Evolutionary conservation across 192 early-diverging fungal species (phyloP), one percentile per base, ranked within the genome.

Genomic region (Backusella tarrabulga): DNA sequence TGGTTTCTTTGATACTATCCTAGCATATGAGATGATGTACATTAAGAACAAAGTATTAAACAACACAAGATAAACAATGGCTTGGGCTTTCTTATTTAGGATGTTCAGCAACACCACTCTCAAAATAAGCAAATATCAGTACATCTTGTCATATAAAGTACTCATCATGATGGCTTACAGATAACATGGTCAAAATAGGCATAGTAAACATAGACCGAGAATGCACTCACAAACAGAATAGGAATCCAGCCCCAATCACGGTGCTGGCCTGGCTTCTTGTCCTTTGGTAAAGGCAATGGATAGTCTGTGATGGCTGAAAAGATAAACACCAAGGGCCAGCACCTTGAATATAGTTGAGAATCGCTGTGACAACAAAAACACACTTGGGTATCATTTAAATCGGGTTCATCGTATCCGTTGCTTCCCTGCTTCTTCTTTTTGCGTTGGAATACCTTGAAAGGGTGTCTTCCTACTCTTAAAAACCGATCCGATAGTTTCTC

Each of bases 11-110:
- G 71, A 73, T 23, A 89, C 73, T 40, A 84, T 83, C 41, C 86
- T 76, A 7, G 72, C 68, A 40, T 89, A 89, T 2, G 86, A 86
- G 19, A 81, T 67, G 32, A 83, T 75, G 17, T 81, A 79, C 46
- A 89, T 71, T 8, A 80, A 14, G 11, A 84, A 72, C 4, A 84
- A 50, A n/a, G 80, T 73, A 60, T 81, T 76, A 38, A 76, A 79
- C 0, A 83, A 50, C 6, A 81, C 78, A 26, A 87, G 26, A 60
- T 87, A 87, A 23, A 83, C 52, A 72, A 81, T 81, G 23, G 76
- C 75, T 66, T 77, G 75, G 5, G 46, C 15, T 42, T 34, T 34
- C 14, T 50, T 60, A 12, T 76, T 72, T n/a, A 76, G 35, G 1
- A n/a, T 66, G 12, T 35, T n/a, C 0, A 77, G 38, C 41, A 81